These are phyloP conservation scores for Umbelopsis ramanniana DNA, from an alignment of 192 early-diverging fungal genomes.

Conservation along the genomic window DNA sequence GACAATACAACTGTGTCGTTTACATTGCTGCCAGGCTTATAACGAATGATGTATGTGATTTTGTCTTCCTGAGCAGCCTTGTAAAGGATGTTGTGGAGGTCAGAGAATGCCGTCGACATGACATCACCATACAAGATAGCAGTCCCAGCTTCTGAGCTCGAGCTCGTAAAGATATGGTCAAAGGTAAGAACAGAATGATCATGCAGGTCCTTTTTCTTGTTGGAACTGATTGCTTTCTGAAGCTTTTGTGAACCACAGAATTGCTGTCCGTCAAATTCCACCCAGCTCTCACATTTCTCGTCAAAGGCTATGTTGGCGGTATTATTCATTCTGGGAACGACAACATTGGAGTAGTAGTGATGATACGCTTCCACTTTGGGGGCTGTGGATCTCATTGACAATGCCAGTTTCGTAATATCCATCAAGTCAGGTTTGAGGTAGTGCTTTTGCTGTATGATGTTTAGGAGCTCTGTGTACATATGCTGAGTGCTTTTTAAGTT, in stretches of 20 bases:
- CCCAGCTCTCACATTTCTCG: constrained; percentile 62
- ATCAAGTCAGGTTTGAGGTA: constrained; percentile 49
- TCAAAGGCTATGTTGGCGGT: constrained; percentile 49
- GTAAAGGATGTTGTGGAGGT: constrained; percentile 60
- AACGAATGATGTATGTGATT: constrained; percentile 75
- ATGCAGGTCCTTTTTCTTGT: constrained; percentile 3
- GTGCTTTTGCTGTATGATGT: constrained; percentile 50
- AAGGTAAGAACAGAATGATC: constrained; percentile 50
- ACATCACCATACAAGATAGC: constrained; percentile 83
- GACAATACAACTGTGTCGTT: constrained; percentile 58
- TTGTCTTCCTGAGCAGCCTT: constrained; percentile 50
- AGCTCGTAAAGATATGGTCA: constrained; percentile 60
- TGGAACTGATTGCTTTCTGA: constrained; percentile 30
- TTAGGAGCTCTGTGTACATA: constrained; percentile 53
- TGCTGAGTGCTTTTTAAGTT: constrained; percentile 41
- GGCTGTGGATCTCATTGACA: constrained; percentile 72
- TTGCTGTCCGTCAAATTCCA: constrained; percentile 72
- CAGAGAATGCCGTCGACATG: constrained; percentile 56
- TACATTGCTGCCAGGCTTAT: constrained; percentile 52
- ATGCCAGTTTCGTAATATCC: constrained; percentile 68
- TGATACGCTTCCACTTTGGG: constrained; percentile 85
- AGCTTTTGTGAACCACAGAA: constrained; percentile 59
- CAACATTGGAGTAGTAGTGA: constrained; percentile 75
- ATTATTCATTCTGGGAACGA: constrained; percentile 57
- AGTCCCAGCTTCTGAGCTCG: constrained; percentile 23